phyloP scores from a whole-genome alignment of 768 basidiomycete species.

The Tulasnella sp. region DNA sequence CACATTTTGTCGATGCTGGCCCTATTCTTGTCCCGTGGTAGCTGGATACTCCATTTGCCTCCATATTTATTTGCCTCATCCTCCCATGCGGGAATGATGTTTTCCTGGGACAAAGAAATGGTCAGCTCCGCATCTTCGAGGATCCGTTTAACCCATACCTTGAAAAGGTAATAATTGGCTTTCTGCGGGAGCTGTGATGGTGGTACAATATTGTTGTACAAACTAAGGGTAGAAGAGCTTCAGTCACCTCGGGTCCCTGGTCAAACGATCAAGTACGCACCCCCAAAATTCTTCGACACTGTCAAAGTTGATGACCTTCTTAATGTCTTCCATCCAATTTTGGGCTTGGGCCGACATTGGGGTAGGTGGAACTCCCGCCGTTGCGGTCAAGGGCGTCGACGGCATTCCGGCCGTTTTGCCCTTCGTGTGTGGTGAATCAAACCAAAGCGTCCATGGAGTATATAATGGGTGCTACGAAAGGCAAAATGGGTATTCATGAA shows the following conservation, averaged over 20 bases:
- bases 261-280: slow-evolving; percentile 34
- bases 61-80: slow-evolving; percentile 94
- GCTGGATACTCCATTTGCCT: slow-evolving; percentile 97
- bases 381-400: slow-evolving; percentile 50
- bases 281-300: slow-evolving; percentile 99
- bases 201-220: slow-evolving; percentile 96
- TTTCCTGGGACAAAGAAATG: slow-evolving; percentile 44
- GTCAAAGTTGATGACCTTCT: slow-evolving; percentile 89
- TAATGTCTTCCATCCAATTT: slow-evolving; percentile 99
- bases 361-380: slow-evolving; percentile 32
- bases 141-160: slow-evolving; percentile 37
- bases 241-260: slow-evolving; percentile 18
- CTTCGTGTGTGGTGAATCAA: slow-evolving; percentile 89
- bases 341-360: slow-evolving; percentile 40
- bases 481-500: slow-evolving; percentile 13
- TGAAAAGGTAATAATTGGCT: slow-evolving; percentile 99
- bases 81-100: slow-evolving; percentile 96
- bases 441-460: slow-evolving; percentile 96
- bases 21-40: slow-evolving; percentile 91
- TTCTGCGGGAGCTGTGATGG: slow-evolving; percentile 87
- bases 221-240: slow-evolving; percentile 31
- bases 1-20: slow-evolving; percentile 83
- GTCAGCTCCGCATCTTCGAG: not conserved
- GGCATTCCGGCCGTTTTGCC: slow-evolving; percentile 44
- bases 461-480: slow-evolving; percentile 71